Evolutionary conservation across 1,284 basidiomycete species (phyloP), one percentile per base, ranked within the genome.

Genomic region (Irpex lacteus): DNA sequence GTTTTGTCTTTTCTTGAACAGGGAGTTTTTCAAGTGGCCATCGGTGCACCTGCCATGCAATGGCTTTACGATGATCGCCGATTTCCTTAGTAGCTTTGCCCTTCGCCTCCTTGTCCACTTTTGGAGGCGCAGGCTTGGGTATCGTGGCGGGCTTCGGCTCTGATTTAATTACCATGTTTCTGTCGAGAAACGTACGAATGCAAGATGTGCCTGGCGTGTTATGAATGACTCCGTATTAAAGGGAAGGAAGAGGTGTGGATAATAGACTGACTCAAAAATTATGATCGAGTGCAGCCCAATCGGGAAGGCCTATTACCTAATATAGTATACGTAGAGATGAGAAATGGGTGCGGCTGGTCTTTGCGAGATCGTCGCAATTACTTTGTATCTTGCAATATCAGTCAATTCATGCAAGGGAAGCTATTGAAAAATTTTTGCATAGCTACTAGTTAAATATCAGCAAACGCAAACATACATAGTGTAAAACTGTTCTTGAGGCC

Each of bases 1-100:
- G 71, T 21, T 72, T 73, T 53, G 74, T 71, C 60, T 67, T 66
- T 37, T 67, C 63, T 19, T 68, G 61, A 26, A 71, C 65, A 34
- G 70, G 34, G 5, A 72, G 73, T 60, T 74, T 73, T 47, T 75
- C 75, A 32, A 75, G 67, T 8, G 80, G 73, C 71, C 77, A 75
- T 65, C 80, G 70, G 59, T 75, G 72, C 21, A 78, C 62, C 18
- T 70, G 64, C 77, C 77, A 78, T 11, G 76, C 76, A 13, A 69
- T 71, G n/a, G 74, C 74, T 59, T 73, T 71, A 13, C 72, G 70
- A 59, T 69, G 52, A 18, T 71, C 71, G 0, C 71, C 65, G 36
- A 76, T 67, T 21, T 67, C 63, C 58, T 74, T 72, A 38, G 71
- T 63, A 8, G 74, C 74, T 18, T 60, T 57, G 18, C 32, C 37